Conservation (phyloP, 2,329 filamentous ascomycete genomes). For the Metarhizium brunneum region DNA sequence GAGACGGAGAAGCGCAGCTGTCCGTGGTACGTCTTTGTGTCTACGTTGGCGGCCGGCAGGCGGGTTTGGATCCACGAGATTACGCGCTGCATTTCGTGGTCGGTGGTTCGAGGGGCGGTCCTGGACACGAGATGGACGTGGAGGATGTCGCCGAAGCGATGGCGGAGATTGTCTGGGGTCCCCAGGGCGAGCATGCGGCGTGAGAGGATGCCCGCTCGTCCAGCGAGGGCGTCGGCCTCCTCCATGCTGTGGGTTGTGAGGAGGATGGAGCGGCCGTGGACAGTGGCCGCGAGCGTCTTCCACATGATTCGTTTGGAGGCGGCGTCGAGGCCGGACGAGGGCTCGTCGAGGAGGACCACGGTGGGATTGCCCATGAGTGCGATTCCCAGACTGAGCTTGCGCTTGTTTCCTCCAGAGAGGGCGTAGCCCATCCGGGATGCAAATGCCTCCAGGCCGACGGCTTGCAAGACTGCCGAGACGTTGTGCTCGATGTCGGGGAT, state of each 20-base stretch:
- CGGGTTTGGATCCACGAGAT: slow-evolving; percentile 53
- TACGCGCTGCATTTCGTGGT: slow-evolving; percentile 58
- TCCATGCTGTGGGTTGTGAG: slow-evolving; percentile 95
- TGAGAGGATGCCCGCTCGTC: slow-evolving; percentile 77
- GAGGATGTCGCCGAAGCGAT: slow-evolving; percentile 67
- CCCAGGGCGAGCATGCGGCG: slow-evolving; percentile 78
- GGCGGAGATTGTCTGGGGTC: slow-evolving; percentile 61
- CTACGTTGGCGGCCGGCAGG: slow-evolving; percentile 59
- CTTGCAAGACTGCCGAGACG: slow-evolving; percentile 66
- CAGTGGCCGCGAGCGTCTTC: slow-evolving; percentile 67
- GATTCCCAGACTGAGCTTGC: slow-evolving; percentile 84
- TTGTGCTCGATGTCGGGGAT: slow-evolving; percentile 68
- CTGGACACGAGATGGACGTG: slow-evolving; percentile 74
- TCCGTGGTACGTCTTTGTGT: slow-evolving; percentile 70
- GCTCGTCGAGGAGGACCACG: slow-evolving; percentile 82
- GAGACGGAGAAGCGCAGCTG: slow-evolving; percentile 79
- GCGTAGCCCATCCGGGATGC: slow-evolving; percentile 65
- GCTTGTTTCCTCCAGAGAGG: slow-evolving; percentile 83
- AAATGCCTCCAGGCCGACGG: slow-evolving; percentile 69
- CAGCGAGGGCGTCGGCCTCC: slow-evolving; percentile 82
- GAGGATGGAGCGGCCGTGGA: slow-evolving; percentile 69
- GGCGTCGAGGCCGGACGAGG: slow-evolving; percentile 80
- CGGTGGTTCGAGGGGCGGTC: slow-evolving; percentile 62
- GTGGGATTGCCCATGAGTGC: slow-evolving; percentile 87
- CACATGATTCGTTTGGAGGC: slow-evolving; percentile 90